Evolutionary conservation across 2,329 filamentous ascomycete species (phyloP), one percentile per base, ranked within the genome.

Genomic region (Penicillium expansum): DNA sequence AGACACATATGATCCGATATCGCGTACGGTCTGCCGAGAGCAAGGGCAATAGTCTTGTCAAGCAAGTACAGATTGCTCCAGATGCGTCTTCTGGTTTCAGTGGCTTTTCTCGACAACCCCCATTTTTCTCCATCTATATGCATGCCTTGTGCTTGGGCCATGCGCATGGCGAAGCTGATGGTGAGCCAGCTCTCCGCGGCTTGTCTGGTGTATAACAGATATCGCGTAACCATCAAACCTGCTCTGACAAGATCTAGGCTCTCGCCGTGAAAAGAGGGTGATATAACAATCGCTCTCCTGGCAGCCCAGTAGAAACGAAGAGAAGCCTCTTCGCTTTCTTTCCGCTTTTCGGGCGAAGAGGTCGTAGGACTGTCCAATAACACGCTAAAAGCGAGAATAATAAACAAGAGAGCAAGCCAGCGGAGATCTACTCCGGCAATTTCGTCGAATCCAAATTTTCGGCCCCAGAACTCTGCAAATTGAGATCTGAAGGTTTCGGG

Each of bases 91-190:
- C 76, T 63, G 1, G 71, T 75, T 56, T 77, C 75, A 0, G 71
- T 71, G 38, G 71, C 71, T 43, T 73, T 73, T 5, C 67, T 66
- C 0, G 74, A 67, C 10, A 78, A 59, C 9, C 71, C 62, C 73
- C 74, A 77, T 16, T 71, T 65, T 55, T 74, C 72, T 8, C 76
- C 76, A 56, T 78, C 76, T 22, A 77, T 73, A 52, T 78, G 76
- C 67, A 77, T 76, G 0, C 76, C 75, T 50, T 78, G 75, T 0
- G 74, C 75, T 55, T 76, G 74, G 5, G 76, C 76, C 71, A 77
- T 76, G 14, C 75, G 73, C 62, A 77, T 74, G 1, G 76, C 76
- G 42, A 78, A 77, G 57, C 74, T 74, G 4, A 70, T 71, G 1
- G 76, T 78, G 1, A 78, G 67, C 76, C 76, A 78, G 5, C 69